Base-by-base conservation (phyloP, 2,329 filamentous ascomycete genomes). In the Lizonia empirigonia region DNA sequence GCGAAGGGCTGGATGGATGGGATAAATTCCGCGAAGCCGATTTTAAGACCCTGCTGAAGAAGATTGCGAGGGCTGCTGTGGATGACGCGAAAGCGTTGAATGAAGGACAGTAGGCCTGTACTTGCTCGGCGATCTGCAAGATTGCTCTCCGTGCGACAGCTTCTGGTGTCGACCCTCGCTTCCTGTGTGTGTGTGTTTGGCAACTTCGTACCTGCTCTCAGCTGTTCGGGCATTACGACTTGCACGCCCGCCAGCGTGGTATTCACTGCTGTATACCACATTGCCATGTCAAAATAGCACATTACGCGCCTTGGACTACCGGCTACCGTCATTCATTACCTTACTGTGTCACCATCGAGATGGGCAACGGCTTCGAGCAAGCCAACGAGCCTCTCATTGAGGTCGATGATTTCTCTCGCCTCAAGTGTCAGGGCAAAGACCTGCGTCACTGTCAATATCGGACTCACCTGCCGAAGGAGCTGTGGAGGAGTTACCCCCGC, bases 1-100 rank as follows among this genome's bases (percentile, higher is more conserved):
- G 87, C 65, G 92, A 96, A 68, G 92, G 90, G 0, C 72, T 96
- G 60, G 92, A 93, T 70, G 85, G 86, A 29, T 96, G 91, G 90
- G 89, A 91, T 59, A 84, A 81, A 68, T 97, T 90, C 72, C 81
- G 93, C 12, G 94, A 97, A 77, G 89, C 88, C 2, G 91, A 96
- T 59, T 87, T 91, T 78, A 88, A 91, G 75, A 83, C 82, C 5
- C 77, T 94, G 63, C 74, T 99, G 71, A 99, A 99, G 81, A 91
- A 88, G 76, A 87, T 93, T 74, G 89, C 90, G 2, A 82, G 92
- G 65, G 83, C 86, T 32, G 90, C 86, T 0, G 92, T 97, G 20
- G 82, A 82, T 44, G 87, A 90, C 78, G 82, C 84, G 32, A 85
- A 80, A 68, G 66, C 62, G 24, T 61, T 83, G 58, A 72, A 78